A percentile compares a stretch with the other conserved stretches of the same genome.
Evolutionary conservation across 2,329 filamentous ascomycete species (phyloP).

Genomic region (Phialocephala subalpina): DNA sequence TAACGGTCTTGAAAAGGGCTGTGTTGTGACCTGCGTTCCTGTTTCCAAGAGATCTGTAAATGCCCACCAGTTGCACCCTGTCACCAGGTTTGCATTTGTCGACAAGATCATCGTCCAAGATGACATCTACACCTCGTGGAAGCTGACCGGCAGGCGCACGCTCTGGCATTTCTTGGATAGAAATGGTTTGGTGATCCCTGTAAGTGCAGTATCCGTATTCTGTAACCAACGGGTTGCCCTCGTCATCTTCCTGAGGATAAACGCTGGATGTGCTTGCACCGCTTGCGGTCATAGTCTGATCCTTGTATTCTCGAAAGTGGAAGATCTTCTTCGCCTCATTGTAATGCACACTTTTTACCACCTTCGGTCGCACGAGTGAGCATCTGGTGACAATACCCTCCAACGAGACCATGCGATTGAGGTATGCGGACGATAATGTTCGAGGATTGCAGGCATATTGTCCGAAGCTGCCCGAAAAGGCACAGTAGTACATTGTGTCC

Average conservation of each 20-base stretch:
- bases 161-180: conserved; percentile 99
- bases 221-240: conserved; percentile 90
- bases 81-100: conserved; percentile 96
- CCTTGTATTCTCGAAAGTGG: conserved; percentile 87
- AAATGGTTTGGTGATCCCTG: conserved; percentile 95
- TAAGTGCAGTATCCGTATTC: conserved; percentile 98
- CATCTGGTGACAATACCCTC: conserved; percentile 98
- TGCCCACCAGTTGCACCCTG: conserved; percentile 94
- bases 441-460: conserved; percentile 94
- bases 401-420: conserved; percentile 97
- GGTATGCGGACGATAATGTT: conserved; percentile 85
- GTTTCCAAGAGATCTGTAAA: conserved; percentile 93
- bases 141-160: conserved; percentile 94
- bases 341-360: conserved; percentile 98
- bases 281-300: conserved; percentile 95
- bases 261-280: conserved; percentile 89
- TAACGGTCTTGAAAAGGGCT: conserved; percentile 91
- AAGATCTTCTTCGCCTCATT: conserved; percentile 89
- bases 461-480: conserved; percentile 96
- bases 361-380: conserved; percentile 93
- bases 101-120: conserved; percentile 95
- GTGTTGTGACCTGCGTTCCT: conserved; percentile 90
- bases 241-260: conserved; percentile 92
- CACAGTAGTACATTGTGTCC: conserved; percentile 92
- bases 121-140: conserved; percentile 93